These are phyloP conservation scores for Capronia americana DNA, from an alignment of 2,329 filamentous ascomycete genomes.

Conservation along the genomic window DNA sequence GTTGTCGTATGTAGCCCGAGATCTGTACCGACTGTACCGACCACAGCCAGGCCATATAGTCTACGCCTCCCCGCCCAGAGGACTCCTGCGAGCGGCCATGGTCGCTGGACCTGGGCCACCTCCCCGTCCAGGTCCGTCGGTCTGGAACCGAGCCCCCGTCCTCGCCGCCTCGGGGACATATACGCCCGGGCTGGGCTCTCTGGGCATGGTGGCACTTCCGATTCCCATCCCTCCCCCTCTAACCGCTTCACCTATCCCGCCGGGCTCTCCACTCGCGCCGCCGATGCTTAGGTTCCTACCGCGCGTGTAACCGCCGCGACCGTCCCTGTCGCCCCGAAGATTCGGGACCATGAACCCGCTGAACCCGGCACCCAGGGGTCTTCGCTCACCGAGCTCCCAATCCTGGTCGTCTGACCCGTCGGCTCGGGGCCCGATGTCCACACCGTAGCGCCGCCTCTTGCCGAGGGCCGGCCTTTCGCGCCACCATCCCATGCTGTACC, in stretches of 20 bases:
- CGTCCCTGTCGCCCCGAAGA: slow-evolving; percentile 24
- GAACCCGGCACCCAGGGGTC: slow-evolving; percentile 27
- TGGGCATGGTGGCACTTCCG: background rate
- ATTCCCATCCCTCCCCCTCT: too few species aligned
- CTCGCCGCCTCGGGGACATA: slow-evolving; percentile 4
- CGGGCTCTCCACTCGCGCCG: background rate
- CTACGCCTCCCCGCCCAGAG: slow-evolving; percentile 34
- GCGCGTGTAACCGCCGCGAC: slow-evolving; percentile 32
- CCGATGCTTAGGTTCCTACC: background rate
- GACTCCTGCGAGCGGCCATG: slow-evolving; percentile 15
- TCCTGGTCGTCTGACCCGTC: slow-evolving; percentile 37
- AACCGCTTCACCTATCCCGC: background rate
- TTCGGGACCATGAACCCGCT: slow-evolving; percentile 28
- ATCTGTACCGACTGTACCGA: too few species aligned
- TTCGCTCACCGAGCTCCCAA: slow-evolving; percentile 33
- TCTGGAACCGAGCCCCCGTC: background rate
- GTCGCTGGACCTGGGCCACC: slow-evolving; percentile 24
- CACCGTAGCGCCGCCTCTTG: slow-evolving; percentile 35
- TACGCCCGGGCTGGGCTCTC: slow-evolving; percentile 7
- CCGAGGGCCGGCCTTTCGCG: slow-evolving; percentile 28
- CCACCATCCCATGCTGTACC: slow-evolving; percentile 41
- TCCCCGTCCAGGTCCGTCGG: slow-evolving; percentile 3
- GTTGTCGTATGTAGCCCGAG: background rate
- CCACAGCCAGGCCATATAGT: background rate
- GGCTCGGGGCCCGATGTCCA: slow-evolving; percentile 35